These are phyloP conservation scores for Daldinia sp. DNA, from an alignment of 2,329 filamentous ascomycete genomes.

Conservation along the genomic window DNA sequence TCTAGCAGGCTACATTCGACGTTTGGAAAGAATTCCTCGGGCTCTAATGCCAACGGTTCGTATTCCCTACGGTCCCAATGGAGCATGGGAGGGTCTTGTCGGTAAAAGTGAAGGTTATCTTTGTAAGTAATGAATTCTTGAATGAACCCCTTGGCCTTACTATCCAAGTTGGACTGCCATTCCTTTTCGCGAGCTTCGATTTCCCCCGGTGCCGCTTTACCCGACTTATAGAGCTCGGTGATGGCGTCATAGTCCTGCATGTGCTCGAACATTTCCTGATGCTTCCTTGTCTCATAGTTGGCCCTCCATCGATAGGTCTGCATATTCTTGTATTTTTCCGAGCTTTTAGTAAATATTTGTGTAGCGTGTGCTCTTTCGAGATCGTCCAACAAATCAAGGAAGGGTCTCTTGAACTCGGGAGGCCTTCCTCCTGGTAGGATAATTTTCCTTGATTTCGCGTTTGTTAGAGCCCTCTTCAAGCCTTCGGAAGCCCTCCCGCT, in stretches of 20 bases:
- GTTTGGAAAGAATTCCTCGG: slow-evolving; percentile 76
- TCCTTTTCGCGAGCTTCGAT: slow-evolving; percentile 50
- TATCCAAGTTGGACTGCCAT: slow-evolving; percentile 54
- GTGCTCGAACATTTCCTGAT: slow-evolving; percentile 18
- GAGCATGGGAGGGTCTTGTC: slow-evolving; percentile 64
- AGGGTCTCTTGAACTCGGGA: slow-evolving; percentile 54
- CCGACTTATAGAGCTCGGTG: slow-evolving; percentile 28
- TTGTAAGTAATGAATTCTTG: slow-evolving; percentile 57
- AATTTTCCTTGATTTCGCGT: slow-evolving; percentile 1
- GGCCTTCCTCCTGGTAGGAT: slow-evolving; percentile 39
- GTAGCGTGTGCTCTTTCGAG: slow-evolving; percentile 49
- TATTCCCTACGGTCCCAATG: slow-evolving; percentile 77
- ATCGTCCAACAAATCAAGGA: slow-evolving; percentile 56
- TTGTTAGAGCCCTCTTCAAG: slow-evolving; percentile 46
- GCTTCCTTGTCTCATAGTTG: slow-evolving; percentile 39
- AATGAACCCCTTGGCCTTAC: slow-evolving; percentile 22
- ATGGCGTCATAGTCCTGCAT: slow-evolving; percentile 26
- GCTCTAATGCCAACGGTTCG: slow-evolving; percentile 73
- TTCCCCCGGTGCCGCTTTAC: slow-evolving; percentile 37
- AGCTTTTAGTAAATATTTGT: slow-evolving; percentile 38
- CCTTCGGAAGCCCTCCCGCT: slow-evolving; percentile 56
- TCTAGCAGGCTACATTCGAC: slow-evolving; percentile 71
- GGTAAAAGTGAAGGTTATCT: slow-evolving; percentile 67
- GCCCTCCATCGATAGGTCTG: slow-evolving; percentile 39
- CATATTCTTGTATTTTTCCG: slow-evolving; percentile 39